phyloP scores from a whole-genome alignment of 441 rosid species.

The Mallotus repandus region DNA sequence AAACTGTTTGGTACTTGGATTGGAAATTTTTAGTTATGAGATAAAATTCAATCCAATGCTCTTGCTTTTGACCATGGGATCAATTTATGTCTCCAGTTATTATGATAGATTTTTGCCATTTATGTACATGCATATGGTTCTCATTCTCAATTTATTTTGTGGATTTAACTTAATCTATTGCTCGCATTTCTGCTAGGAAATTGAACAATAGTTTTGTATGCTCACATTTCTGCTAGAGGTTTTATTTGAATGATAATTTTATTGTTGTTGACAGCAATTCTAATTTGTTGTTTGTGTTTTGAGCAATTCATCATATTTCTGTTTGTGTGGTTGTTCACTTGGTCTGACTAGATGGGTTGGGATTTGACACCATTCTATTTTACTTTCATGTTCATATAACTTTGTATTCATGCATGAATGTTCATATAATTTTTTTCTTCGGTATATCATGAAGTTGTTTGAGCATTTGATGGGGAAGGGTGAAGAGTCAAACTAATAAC shows the following conservation, averaged over 20 bases:
- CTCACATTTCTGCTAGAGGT: neutral
- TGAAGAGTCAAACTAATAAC: neutral
- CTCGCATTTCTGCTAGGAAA: no score
- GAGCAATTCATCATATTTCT: neutral
- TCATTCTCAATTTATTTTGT: neutral
- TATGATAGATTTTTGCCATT: neutral
- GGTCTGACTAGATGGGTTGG: neutral
- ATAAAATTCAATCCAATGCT: neutral
- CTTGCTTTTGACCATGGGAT: neutral
- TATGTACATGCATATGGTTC: neutral
- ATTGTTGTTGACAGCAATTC: neutral
- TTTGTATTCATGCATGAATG: no score
- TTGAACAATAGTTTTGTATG: neutral
- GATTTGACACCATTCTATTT: neutral
- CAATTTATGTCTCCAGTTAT: neutral
- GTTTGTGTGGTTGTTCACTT: neutral
- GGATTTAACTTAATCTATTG: neutral
- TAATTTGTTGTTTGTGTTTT: neutral
- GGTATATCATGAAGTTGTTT: neutral
- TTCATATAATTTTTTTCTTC: neutral
- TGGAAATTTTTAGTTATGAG: neutral
- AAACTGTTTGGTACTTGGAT: neutral
- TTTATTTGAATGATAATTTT: neutral
- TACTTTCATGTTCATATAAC: neutral
- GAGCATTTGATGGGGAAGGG: slow-evolving; percentile 4